These are phyloP conservation scores for Salvia rosmarinus DNA, from an alignment of 257 asterid genomes.

Conservation along the genomic window DNA sequence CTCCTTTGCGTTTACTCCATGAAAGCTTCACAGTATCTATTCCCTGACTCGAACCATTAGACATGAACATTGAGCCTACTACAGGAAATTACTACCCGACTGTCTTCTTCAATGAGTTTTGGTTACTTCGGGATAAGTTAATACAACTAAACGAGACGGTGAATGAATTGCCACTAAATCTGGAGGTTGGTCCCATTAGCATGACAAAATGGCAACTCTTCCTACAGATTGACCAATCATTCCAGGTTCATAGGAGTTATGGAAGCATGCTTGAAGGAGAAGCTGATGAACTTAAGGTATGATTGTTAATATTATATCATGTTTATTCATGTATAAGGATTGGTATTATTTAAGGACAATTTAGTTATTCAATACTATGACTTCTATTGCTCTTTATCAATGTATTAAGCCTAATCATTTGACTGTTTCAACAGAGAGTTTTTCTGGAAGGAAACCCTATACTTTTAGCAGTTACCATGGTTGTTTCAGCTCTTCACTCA, in stretches of 20 bases:
- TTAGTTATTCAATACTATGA: slow-evolving; percentile 2
- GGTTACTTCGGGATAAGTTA: slow-evolving; percentile 90
- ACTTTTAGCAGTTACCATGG: slow-evolving; percentile 87
- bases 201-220: slow-evolving; percentile 97
- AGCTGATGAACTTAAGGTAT: slow-evolving; percentile 97
- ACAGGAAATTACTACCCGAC: slow-evolving; percentile 93
- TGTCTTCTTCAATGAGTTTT: slow-evolving; percentile 86
- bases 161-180: slow-evolving; percentile 75
- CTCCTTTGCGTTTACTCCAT: slow-evolving; percentile 8
- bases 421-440: slow-evolving; percentile 70
- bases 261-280: slow-evolving; percentile 99
- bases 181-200: slow-evolving; percentile 93
- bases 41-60: slow-evolving; percentile 69
- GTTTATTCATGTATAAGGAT: slow-evolving; percentile 4
- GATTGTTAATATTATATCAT: background rate
- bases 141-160: slow-evolving; percentile 78
- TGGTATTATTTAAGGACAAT: background rate
- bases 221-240: slow-evolving; percentile 95
- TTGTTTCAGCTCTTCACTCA: slow-evolving; percentile 86
- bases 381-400: background rate
- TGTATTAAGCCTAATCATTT: slow-evolving; percentile 35
- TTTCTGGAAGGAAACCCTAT: slow-evolving; percentile 97
- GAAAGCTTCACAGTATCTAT: slow-evolving; percentile 8
- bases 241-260: slow-evolving; percentile 87
- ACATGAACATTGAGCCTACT: slow-evolving; percentile 65